Evolutionary conservation across 1,284 basidiomycete genomes (phyloP), one percentile per base, ranked within the genome.

Genomic region (Cutaneotrichosporon sp.): DNA sequence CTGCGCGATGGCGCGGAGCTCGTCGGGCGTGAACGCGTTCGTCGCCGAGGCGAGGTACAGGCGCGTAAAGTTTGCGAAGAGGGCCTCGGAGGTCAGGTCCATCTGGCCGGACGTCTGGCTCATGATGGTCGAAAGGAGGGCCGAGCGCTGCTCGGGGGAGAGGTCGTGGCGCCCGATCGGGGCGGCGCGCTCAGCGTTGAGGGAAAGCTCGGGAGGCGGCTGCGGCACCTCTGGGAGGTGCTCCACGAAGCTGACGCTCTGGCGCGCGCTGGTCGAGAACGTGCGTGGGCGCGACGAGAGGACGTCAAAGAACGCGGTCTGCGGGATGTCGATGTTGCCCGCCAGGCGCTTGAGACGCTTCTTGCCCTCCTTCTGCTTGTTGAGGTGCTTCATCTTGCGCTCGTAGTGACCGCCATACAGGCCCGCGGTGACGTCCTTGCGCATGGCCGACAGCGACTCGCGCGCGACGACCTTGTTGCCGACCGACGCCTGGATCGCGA

Each of bases 391-490:
- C 83, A 93, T 67, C 79, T 95, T 94, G 60, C 92, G 88, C 78
- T 93, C 91, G 69, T 91, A 91, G 77, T 93, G 90, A 85, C 92
- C 92, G 76, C 93, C 93, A 71, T 97, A 97, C 47, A 97, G 80
- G 0, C 94, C 94, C 16, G 93, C 93, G 0, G 94, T 97, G 25
- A 99, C 95, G 71, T 99, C 95, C 60, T 95, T 93, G 38, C 93
- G 86, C 75, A 92, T 81, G 0, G 94, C 92, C 36, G 89, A 89
- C 51, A 97, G 78, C 1, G 80, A 95, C 77, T 97, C 94, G 54
- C 95, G 85, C 4, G 95, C 92, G 54, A 98, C 86, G 58, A 97
- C 86, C 69, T 89, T 92, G 68, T 85, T 87, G 8, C 94, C 94
- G 20, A 97, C 69, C 4, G 75, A 70, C 1, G 80, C 92, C 75